Percentiles rank a stretch among this genome's conserved stretches.
phyloP scores from a whole-genome alignment of 176 grass and related monocot species.

The Miscanthus lutarioriparius region DNA sequence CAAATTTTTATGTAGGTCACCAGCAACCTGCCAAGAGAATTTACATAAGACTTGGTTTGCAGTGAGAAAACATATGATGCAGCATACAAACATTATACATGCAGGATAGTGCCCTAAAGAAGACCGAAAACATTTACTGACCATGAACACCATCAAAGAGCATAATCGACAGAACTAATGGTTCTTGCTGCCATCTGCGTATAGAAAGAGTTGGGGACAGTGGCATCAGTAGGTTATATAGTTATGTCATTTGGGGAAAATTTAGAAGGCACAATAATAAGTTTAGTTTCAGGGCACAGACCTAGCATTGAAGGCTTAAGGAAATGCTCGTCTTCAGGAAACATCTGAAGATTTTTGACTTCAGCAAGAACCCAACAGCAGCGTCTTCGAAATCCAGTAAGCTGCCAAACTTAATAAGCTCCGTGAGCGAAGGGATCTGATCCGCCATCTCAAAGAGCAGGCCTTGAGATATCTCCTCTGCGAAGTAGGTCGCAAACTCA shows the following conservation, averaged over 20 bases:
- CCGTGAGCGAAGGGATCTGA: slow-evolving; percentile 40
- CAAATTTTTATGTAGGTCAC: neutral
- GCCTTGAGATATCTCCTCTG: slow-evolving; percentile 58
- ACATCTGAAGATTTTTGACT: slow-evolving; percentile 65
- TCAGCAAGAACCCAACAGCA: slow-evolving; percentile 57
- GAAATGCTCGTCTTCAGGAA: slow-evolving; percentile 61
- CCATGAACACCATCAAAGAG: neutral
- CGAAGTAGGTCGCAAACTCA: slow-evolving; percentile 50
- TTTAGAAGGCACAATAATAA: neutral
- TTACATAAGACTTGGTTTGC: neutral
- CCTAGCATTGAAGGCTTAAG: slow-evolving; percentile 29
- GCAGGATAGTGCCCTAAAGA: neutral
- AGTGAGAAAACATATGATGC: neutral
- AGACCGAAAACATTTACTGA: neutral
- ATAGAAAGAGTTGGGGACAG: neutral
- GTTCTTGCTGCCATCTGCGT: neutral
- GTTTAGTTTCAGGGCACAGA: neutral
- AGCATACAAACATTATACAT: neutral
- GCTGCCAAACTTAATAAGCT: slow-evolving; percentile 55
- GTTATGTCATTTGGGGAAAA: neutral
- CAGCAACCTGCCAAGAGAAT: neutral
- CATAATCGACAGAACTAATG: neutral
- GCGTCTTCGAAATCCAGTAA: slow-evolving; percentile 56
- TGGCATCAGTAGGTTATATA: neutral
- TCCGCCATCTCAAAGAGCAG: slow-evolving; percentile 61